Evolutionary conservation across 345 rosid genomes (phyloP), one percentile per base, ranked within the genome.

Genomic region (Lepidium africanum): DNA sequence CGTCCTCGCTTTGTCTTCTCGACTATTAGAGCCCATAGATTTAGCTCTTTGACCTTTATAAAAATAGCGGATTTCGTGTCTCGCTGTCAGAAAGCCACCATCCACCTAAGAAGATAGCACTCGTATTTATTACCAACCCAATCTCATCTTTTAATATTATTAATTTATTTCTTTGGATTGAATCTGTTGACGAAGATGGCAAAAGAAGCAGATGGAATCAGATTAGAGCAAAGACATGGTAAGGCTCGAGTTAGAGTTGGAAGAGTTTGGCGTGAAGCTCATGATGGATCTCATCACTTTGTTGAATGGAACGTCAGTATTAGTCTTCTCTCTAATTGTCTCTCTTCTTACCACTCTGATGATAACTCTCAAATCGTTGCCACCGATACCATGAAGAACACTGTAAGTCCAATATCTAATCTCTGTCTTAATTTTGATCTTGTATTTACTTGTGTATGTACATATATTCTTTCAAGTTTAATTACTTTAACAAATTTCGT

Each of bases 361-460:
- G 92, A 91, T 70, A 94, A 91, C 67, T 89, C 99, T 30, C 81
- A 87, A 50, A 78, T 94, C 57, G 99, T 94, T 76, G 92, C 97
- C 64, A 91, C 99, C 7, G 99, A 94, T 65, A 87, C 97, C 73
- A 91, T 94, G 86, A 94, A 94, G 67, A 94, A 94, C 79, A 89
- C 96, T 17, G 97, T 88, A 57, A 37, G 6, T 27, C 32, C 32
- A 27, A 27, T 2, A 25, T 25, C 27, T 25, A 25, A 25, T 25
- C 27, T 25, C 4, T 25, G 3, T 25, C 27, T 25, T 25, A 25
- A 25, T 25, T 25, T 25, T 25, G 27, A 25, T 25, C 4, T 25
- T 25, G 27, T 25, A 3, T 25, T 25, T 25, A 25, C 27, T 25
- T 25, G 27, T 25, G 27, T 21, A 21, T 21, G 2, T 21, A 2